Base-by-base conservation (phyloP, 495 filamentous ascomycete genomes). In the Haplographium delicatum region DNA sequence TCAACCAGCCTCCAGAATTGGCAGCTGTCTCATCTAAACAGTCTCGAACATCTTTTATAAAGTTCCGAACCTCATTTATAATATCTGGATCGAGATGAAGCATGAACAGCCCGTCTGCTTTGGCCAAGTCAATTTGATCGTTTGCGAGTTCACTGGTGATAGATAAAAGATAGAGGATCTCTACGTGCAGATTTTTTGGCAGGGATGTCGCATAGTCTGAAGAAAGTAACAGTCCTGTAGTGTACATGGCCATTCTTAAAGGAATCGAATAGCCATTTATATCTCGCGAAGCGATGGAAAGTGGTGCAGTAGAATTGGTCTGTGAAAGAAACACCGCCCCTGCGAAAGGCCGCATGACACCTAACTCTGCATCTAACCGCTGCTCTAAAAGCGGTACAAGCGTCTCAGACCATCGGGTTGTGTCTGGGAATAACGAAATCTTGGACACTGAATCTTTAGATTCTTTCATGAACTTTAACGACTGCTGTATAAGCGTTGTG, bases 191-290 rank as follows among this genome's bases (percentile, higher is more conserved):
- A 16, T 60, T 49, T 13, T 58, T 27, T 0, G 70, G 63, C 0
- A 73, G 24, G 0, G 56, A 40, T 8, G 65, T 35, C 5, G 71
- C 20, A 6, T 63, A 37, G 7, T 69, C 53, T 0, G 59, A 60
- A 8, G 62, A 57, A 0, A 58, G 63, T 11, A 91, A 51, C 10
- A 90, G 58, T 42, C 70, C 74, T 11, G 73, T 68, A 0, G 77
- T 75, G 64, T 86, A 95, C 35, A 79, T 65, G 15, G 83, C 78
- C 69, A 94, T 82, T 42, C 93, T 74, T 25, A 91, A 78, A 15
- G 87, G 80, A 45, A 78, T 70, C 1, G 89, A 89, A 18, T 79
- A 80, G 1, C 86, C 87, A 43, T 73, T 72, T 2, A 69, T 67
- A 66, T 96, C 90, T 33, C 82, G 42, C 31, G 60, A 62, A 5